phyloP scores from a whole-genome alignment of 495 filamentous ascomycete species.

The Annulohypoxylon bovei region DNA sequence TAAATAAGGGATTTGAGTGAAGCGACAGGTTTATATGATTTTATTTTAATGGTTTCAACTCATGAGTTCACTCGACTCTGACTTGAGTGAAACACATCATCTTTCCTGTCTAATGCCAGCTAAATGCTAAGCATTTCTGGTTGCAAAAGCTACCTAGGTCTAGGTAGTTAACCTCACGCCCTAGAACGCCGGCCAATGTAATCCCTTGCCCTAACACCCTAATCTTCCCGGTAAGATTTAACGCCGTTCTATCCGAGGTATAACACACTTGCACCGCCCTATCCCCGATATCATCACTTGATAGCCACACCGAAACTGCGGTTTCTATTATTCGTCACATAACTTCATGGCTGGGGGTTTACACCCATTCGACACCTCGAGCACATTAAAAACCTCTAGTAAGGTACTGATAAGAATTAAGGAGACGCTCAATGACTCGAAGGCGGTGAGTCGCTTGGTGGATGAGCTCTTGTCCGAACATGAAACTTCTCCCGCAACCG shows the following conservation, averaged over 20 bases:
- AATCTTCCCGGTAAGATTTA: conserved; percentile 18
- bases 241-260: conserved; percentile 30
- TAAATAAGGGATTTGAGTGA: background rate
- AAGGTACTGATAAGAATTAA: background rate
- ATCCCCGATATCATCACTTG: conserved; percentile 14
- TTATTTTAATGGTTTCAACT: background rate
- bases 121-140: background rate
- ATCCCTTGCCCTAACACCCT: conserved; percentile 22
- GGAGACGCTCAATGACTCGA: conserved; percentile 6
- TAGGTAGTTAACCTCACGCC: conserved; percentile 17
- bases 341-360: background rate
- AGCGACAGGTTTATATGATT: conserved; percentile 2
- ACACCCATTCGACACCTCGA: background rate
- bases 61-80: background rate
- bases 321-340: conserved; percentile 20
- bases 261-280: background rate
- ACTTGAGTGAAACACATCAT: background rate
- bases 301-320: conserved; percentile 13
- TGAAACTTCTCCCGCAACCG: conserved; percentile 58
- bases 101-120: conserved; percentile 15
- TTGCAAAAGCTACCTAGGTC: conserved; percentile 16
- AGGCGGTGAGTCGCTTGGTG: conserved; percentile 26
- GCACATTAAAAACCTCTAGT: background rate
- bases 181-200: conserved; percentile 34
- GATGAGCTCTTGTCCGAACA: conserved; percentile 61